Evolutionary conservation across 106 monocot genomes (phyloP), one percentile per base, ranked within the genome.

Genomic region (Triglochin maritima): DNA sequence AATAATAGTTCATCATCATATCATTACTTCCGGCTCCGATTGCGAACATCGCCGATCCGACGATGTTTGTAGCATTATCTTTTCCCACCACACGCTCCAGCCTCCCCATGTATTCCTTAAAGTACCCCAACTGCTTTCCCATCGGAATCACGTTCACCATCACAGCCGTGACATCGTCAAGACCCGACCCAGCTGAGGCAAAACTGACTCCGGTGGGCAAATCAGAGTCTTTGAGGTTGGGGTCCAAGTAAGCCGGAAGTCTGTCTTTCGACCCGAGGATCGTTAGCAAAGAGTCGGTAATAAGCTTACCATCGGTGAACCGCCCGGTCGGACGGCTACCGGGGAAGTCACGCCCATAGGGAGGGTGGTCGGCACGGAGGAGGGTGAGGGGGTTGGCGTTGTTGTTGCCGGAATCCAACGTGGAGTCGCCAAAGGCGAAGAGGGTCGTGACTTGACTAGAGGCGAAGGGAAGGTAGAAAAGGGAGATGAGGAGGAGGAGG

Each of bases 361-460:
- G 85, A 2, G 60, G 65, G 66, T 79, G 75, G 69, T 85, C 65
- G 44, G 85, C 78, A 4, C 69, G 62, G 56, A 69, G 41, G 42
- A 72, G 41, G 3, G 81, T 79, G 7, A 15, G n/a, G 9, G 5
- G 1, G 15, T 76, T 42, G 58, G 8, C 13, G 57, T 85, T 73
- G 60, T 85, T 85, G 73, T 85, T 85, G 63, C 85, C 85, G 10
- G 72, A 16, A 50, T 85, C 85, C 5, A 85, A 47, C 6, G 69
- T 66, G 5, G 85, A 85, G 79, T 85, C 81, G 5, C 85, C 85
- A 46, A 85, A 81, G 41, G 72, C 70, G 41, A 85, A 64, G 53
- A 85, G 46, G 8, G 81, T 63, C 6, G 85, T 51, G 48, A 81
- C 12, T 11, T 63, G 44, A 46, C 5, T 49, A 4, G 47, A 3